These are phyloP conservation scores for Dactylellina drechsleri DNA, from an alignment of 2,329 filamentous ascomycete species.

Conservation along the genomic window DNA sequence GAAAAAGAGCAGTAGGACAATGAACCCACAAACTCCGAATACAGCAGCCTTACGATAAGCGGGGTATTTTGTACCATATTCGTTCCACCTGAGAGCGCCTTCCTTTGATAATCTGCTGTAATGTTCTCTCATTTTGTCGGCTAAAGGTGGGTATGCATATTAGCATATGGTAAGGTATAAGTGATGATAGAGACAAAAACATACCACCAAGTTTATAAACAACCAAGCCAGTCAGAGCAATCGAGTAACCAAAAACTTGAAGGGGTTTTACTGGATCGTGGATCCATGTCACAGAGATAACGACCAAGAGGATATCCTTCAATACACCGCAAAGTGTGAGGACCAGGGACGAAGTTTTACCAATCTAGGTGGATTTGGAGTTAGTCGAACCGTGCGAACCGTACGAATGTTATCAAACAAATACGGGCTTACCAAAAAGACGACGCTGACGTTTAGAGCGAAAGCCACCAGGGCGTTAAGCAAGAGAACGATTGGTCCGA, in stretches of 20 bases:
- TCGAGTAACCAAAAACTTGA: constrained; percentile 85
- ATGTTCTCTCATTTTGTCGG: constrained; percentile 77
- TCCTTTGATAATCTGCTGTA: constrained; percentile 55
- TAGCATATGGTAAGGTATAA: constrained; percentile 1
- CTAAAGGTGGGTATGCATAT: constrained; percentile 5
- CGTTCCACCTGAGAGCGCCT: constrained; percentile 54
- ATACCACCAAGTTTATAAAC: constrained; percentile 82
- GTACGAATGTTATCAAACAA: background rate
- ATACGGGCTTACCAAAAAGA: constrained; percentile 76
- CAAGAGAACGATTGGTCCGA: constrained; percentile 77
- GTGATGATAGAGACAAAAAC: background rate
- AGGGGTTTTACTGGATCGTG: constrained; percentile 73
- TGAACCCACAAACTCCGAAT: constrained; percentile 40
- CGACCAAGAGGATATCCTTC: constrained; percentile 85
- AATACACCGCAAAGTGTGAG: constrained; percentile 87
- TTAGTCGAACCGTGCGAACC: background rate
- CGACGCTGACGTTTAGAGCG: constrained; percentile 83
- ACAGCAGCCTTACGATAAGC: constrained; percentile 53
- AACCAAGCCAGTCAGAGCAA: constrained; percentile 79
- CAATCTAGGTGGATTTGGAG: constrained; percentile 70
- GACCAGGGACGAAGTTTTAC: constrained; percentile 85
- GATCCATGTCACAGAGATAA: constrained; percentile 79
- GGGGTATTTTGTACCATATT: constrained; percentile 56
- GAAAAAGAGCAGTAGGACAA: constrained; percentile 54
- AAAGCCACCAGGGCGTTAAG: constrained; percentile 82